Evolutionary conservation across 2,329 filamentous ascomycete species (phyloP).

Genomic region (Cladosporium sp.): DNA sequence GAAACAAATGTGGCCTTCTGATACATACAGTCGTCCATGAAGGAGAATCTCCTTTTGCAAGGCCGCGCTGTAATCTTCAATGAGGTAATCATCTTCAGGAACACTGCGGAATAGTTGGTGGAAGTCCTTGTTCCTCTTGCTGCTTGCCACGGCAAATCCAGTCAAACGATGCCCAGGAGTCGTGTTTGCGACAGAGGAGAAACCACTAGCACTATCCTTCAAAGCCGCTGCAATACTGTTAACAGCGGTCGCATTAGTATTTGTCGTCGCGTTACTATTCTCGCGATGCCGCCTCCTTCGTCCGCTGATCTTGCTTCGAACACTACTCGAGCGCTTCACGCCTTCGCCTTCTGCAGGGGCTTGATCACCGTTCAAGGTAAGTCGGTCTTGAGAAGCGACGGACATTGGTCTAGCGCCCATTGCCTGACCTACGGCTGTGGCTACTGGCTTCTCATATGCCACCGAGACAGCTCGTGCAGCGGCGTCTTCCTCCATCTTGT

Average conservation of each 20-base stretch:
- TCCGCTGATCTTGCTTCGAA: constrained; percentile 55
- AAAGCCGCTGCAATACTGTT: constrained; percentile 72
- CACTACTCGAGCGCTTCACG: constrained; percentile 55
- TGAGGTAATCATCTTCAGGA: constrained; percentile 95
- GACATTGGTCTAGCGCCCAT: constrained; percentile 42
- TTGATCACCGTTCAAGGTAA: constrained; percentile 53
- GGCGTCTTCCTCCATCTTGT: constrained; percentile 59
- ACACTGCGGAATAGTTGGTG: constrained; percentile 93
- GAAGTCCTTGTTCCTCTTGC: constrained; percentile 94
- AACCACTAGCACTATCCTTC: constrained; percentile 66
- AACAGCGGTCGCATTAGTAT: constrained; percentile 57
- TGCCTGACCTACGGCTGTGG: constrained; percentile 33
- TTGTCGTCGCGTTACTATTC: constrained; percentile 68
- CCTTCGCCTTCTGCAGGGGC: constrained; percentile 56
- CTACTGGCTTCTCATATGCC: constrained; percentile 53
- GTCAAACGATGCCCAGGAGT: constrained; percentile 72
- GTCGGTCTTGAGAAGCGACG: constrained; percentile 39
- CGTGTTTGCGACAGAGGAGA: constrained; percentile 61
- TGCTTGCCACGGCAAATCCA: constrained; percentile 93
- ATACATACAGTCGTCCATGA: constrained; percentile 91
- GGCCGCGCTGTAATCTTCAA: constrained; percentile 97
- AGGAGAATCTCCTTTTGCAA: constrained; percentile 93
- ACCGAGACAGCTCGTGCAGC: constrained; percentile 62
- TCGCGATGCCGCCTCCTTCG: constrained; percentile 68
- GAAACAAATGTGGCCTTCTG: constrained; percentile 96